Evolutionary conservation across 495 filamentous ascomycete genomes (phyloP).

Genomic region (Aspergillus cristatus): DNA sequence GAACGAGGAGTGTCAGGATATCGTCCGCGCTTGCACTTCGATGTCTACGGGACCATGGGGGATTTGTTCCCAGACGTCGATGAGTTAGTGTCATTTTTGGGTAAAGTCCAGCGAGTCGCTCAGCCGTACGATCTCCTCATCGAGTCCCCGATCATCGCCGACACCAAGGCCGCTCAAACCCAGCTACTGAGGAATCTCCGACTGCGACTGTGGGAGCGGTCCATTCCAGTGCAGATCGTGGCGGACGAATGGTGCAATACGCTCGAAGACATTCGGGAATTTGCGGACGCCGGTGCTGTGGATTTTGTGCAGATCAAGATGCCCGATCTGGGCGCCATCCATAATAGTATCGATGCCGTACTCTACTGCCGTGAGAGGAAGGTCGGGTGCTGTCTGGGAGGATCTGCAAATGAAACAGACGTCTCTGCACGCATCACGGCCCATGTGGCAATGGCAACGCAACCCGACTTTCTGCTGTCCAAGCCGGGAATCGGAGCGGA

Average conservation of each 20-base stretch:
- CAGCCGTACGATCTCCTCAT: slow-evolving; percentile 4
- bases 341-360: slow-evolving; percentile 7
- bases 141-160: slow-evolving; percentile 5
- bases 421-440: slow-evolving; percentile 6
- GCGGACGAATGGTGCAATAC: slow-evolving; percentile 10
- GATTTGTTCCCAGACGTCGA: slow-evolving; percentile 3
- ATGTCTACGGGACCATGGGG: slow-evolving; percentile 7
- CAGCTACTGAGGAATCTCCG: slow-evolving; percentile 1
- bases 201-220: neutral
- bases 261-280: slow-evolving; percentile 4
- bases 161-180: slow-evolving; percentile 2
- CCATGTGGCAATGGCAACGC: slow-evolving; percentile 4
- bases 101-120: neutral
- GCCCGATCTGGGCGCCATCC: slow-evolving; percentile 3
- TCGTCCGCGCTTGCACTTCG: slow-evolving; percentile 6
- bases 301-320: slow-evolving; percentile 7
- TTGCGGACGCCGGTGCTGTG: slow-evolving; percentile 5
- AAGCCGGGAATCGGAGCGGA: slow-evolving; percentile 6
- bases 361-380: slow-evolving; percentile 1
- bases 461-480: slow-evolving; percentile 4
- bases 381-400: slow-evolving; percentile 7
- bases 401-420: slow-evolving; percentile 7
- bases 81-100: neutral
- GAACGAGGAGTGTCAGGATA: slow-evolving; percentile 2
- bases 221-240: slow-evolving; percentile 3